Percentiles rank a stretch among this genome's conserved stretches.
Conservation (phyloP, 768 basidiomycete species). For the Phaeotremella fagi region DNA sequence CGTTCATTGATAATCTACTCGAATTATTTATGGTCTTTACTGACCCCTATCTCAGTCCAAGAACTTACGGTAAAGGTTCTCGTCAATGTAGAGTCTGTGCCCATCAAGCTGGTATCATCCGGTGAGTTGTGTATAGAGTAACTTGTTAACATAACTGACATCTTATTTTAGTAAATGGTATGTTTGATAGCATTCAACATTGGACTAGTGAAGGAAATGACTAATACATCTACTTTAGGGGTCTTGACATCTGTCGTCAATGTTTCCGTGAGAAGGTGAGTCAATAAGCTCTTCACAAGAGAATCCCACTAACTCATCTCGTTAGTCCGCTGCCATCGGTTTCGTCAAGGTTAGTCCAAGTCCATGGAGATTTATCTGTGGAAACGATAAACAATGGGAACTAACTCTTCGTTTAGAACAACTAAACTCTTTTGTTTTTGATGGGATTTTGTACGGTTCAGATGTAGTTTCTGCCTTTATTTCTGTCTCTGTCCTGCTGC, state of each 20-base stretch:
- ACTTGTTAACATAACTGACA: background rate
- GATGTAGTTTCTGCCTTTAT: too few species aligned
- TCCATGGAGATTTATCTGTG: too few species aligned
- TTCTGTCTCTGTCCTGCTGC: too few species aligned
- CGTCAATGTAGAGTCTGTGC: constrained; percentile 96
- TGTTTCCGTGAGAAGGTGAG: constrained; percentile 89
- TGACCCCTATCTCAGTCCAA: constrained; percentile 54
- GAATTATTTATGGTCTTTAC: too few species aligned
- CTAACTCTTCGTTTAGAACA: constrained; percentile 29
- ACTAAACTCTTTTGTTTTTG: constrained; percentile 24
- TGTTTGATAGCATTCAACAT: background rate
- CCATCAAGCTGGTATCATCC: constrained; percentile 95
- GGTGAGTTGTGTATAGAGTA: constrained; percentile 58
- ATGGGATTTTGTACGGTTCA: background rate
- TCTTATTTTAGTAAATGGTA: constrained; percentile 30
- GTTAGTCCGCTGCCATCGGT: constrained; percentile 69
- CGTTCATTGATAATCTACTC: background rate
- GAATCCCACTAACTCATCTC: constrained; percentile 6
- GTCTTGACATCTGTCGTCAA: constrained; percentile 94
- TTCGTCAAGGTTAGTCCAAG: constrained; percentile 71
- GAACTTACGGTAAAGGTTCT: constrained; percentile 91
- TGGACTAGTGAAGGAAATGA: background rate
- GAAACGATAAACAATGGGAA: too few species aligned
- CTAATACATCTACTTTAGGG: constrained; percentile 51
- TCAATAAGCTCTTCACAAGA: background rate